Base-by-base conservation (phyloP, 371 early-diverging fungal species). In the Aphelidium insulamus region DNA sequence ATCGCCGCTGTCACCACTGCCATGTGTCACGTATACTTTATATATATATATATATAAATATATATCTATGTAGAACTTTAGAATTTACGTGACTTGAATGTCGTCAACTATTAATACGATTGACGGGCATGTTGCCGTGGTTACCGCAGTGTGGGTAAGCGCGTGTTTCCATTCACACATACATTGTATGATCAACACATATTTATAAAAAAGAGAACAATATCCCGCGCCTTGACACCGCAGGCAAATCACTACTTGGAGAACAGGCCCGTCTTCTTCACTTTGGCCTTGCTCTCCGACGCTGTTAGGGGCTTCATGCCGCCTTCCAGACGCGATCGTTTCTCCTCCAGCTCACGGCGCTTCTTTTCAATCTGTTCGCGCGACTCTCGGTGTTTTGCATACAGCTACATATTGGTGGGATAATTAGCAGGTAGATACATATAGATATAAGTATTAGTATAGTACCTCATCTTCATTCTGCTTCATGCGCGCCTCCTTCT, bases 401-500 rank as follows among this genome's bases (percentile, higher is more conserved):
- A 83, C 20, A 91, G 63, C 65, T 12, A 30, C 26, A 9, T 24
- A 30, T 4, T 32, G 2, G n/a, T 4, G n/a, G 8, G 23, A 24
- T 4, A 15, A 9, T 25, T 9, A 20, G 20, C 16, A 17, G 32
- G 16, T 12, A 21, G 23, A 14, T n/a, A 28, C 21, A 24, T 38
- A 26, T 4, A 3, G 9, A 24, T 30, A 39, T 24, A 34, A 17
- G 18, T 24, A 31, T 14, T 15, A 17, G 18, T 10, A 34, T 28
- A 24, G 24, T 54, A 72, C 68, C 52, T 94, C 95, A 48, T 91
- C 90, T 49, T 94, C 95, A 18, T 77, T 73, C 46, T 85, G 85
- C 60, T 86, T 88, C 47, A 94, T 59, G 62, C 91, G 91, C 34
- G 75, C 60, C 50, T 91, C 92, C 66, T 91, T 91, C 54, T 94